Evolutionary conservation across 2,329 filamentous ascomycete species (phyloP).

Genomic region (Pestalotiopsis sp.): DNA sequence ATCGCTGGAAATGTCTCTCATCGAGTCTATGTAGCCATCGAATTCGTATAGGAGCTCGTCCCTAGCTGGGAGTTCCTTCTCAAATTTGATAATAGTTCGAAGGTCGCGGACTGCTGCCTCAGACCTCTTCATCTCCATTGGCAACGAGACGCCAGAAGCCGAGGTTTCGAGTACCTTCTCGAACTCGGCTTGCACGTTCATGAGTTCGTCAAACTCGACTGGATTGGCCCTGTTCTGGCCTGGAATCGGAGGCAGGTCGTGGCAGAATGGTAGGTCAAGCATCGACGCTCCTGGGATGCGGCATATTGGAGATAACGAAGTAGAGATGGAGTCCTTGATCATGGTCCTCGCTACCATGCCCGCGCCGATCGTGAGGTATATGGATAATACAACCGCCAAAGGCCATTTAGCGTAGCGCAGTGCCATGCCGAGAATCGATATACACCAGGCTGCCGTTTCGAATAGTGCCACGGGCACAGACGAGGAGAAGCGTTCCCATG

Average conservation of each 20-base stretch:
- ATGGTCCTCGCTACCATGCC: conserved; percentile 64
- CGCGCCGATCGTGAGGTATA: conserved; percentile 62
- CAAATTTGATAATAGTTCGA: conserved; percentile 71
- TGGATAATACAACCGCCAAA: conserved; percentile 61
- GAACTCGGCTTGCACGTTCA: conserved; percentile 75
- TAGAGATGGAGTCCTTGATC: conserved; percentile 60
- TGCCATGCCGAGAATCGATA: conserved; percentile 60
- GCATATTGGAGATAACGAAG: conserved; percentile 70
- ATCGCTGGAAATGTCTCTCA: conserved; percentile 64
- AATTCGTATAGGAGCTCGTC: conserved; percentile 77
- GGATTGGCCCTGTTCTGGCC: conserved; percentile 26
- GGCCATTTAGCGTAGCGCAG: conserved; percentile 67
- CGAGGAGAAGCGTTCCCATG: conserved; percentile 35
- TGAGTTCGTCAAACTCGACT: conserved; percentile 74
- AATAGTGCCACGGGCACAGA: conserved; percentile 41
- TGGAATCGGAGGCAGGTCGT: conserved; percentile 27
- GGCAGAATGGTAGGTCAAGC: conserved; percentile 68
- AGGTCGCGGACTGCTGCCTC: conserved; percentile 76
- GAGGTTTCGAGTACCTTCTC: conserved; percentile 74
- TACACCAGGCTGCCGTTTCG: conserved; percentile 48
- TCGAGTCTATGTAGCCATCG: conserved; percentile 72
- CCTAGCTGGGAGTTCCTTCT: conserved; percentile 62
- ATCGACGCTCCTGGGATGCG: conserved; percentile 66
- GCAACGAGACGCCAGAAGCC: conserved; percentile 66
- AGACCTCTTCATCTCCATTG: conserved; percentile 77